Conservation (phyloP, 441 rosid species). For the Pelargonium australe region DNA sequence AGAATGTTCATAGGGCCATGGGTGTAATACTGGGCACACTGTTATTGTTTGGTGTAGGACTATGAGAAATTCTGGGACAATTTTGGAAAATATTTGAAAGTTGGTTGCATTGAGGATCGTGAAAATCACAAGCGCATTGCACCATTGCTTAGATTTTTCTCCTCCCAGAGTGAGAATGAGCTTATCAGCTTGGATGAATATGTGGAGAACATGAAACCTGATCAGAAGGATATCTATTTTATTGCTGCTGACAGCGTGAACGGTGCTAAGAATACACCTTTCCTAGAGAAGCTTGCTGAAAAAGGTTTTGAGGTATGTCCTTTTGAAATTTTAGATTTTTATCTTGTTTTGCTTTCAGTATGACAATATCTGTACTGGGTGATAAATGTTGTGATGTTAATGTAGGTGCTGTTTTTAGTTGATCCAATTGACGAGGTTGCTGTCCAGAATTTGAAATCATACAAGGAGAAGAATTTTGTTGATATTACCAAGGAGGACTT, state of each 20-base stretch:
- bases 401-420: slow-evolving; percentile 73
- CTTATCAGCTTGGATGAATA: slow-evolving; percentile 76
- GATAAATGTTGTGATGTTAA: slow-evolving; percentile 17
- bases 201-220: slow-evolving; percentile 90
- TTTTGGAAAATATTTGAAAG: slow-evolving; percentile 75
- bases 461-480: slow-evolving; percentile 93
- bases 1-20: not conserved
- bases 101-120: slow-evolving; percentile 92
- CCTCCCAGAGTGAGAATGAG: slow-evolving; percentile 84
- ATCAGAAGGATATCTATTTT: slow-evolving; percentile 87
- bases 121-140: slow-evolving; percentile 91
- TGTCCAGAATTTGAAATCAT: slow-evolving; percentile 86
- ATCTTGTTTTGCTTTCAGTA: not conserved
- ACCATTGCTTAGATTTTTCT: slow-evolving; percentile 66
- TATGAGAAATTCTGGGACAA: slow-evolving; percentile 97
- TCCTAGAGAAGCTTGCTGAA: slow-evolving; percentile 84
- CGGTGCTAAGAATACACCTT: slow-evolving; percentile 89
- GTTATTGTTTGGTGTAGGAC: slow-evolving; percentile 43
- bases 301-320: slow-evolving; percentile 64
- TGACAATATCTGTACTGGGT: slow-evolving; percentile 5
- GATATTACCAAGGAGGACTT: slow-evolving; percentile 97
- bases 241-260: slow-evolving; percentile 84
- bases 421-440: slow-evolving; percentile 99
- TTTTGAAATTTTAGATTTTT: not conserved
- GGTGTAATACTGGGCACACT: not conserved